These are phyloP conservation scores for Crithidia bombi DNA, from an alignment of 208 protist genomes.

Conservation along the genomic window DNA sequence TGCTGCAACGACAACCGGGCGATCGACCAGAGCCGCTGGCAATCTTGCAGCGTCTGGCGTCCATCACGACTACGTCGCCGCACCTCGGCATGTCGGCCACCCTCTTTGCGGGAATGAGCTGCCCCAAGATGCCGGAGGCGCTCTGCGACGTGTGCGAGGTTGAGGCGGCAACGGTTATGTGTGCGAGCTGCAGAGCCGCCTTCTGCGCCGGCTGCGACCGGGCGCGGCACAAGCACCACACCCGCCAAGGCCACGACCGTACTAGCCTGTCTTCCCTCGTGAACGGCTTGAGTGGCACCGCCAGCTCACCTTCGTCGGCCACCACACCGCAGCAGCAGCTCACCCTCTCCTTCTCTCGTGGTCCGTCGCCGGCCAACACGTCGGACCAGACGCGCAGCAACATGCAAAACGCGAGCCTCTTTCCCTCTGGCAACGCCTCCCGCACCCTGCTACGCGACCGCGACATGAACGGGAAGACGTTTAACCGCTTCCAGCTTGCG, in stretches of 20 bases:
- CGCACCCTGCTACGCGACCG: slow-evolving; percentile 23
- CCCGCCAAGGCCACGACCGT: slow-evolving; percentile 67
- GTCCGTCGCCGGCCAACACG: slow-evolving; percentile 27
- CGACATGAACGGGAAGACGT: slow-evolving; percentile 31
- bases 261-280: slow-evolving; percentile 33
- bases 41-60: slow-evolving; percentile 51
- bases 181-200: slow-evolving; percentile 45
- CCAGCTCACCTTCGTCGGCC: slow-evolving; percentile 16
- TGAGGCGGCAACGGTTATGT: slow-evolving; percentile 45
- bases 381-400: slow-evolving; percentile 33
- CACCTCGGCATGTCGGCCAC: slow-evolving; percentile 39
- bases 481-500: slow-evolving; percentile 39
- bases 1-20: slow-evolving; percentile 74
- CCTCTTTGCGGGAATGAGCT: slow-evolving; percentile 59
- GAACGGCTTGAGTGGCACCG: slow-evolving; percentile 21
- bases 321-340: slow-evolving; percentile 33
- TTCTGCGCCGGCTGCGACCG: slow-evolving; percentile 73
- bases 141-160: slow-evolving; percentile 80
- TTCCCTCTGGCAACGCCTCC: slow-evolving; percentile 26
- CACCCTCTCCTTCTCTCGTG: slow-evolving; percentile 51
- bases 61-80: slow-evolving; percentile 39
- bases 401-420: slow-evolving; percentile 35
- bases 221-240: slow-evolving; percentile 66
- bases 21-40: slow-evolving; percentile 56
- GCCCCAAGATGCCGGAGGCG: slow-evolving; percentile 41